Evolutionary conservation across 2,329 filamentous ascomycete species (phyloP).

Genomic region (Fonsecaea nubica): DNA sequence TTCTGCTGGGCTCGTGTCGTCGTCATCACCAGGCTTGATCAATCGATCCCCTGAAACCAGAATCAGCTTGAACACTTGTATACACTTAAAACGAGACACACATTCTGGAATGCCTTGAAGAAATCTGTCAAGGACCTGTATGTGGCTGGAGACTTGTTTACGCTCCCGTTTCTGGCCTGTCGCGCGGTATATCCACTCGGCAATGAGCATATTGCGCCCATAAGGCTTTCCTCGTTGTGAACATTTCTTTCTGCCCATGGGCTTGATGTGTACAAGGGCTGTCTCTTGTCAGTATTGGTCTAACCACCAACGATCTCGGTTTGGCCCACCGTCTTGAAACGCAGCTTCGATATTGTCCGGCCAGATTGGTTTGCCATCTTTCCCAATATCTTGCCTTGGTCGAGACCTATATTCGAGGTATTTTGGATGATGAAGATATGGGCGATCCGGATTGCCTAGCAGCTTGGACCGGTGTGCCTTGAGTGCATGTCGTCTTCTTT

Average conservation of each 20-base stretch:
- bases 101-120: constrained; percentile 60
- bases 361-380: constrained; percentile 54
- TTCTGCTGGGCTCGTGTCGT: constrained; percentile 16
- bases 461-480: constrained; percentile 16
- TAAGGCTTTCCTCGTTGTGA: constrained; percentile 59
- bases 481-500: constrained; percentile 10
- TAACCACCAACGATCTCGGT: constrained; percentile 20
- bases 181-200: constrained; percentile 62
- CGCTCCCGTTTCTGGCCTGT: constrained; percentile 61
- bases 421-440: constrained; percentile 42
- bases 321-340: constrained; percentile 53
- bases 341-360: constrained; percentile 55
- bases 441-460: constrained; percentile 21
- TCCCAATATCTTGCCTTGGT: constrained; percentile 52
- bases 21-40: constrained; percentile 27
- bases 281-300: constrained; percentile 31
- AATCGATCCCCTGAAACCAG: constrained; percentile 30
- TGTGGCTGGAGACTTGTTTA: constrained; percentile 69
- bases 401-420: constrained; percentile 53
- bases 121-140: constrained; percentile 66
- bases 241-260: constrained; percentile 64
- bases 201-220: constrained; percentile 68
- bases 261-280: constrained; percentile 61
- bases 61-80: constrained; percentile 14
- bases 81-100: constrained; percentile 45